Base-by-base conservation (phyloP, 1,284 basidiomycete genomes). In the Rhizoctonia solani region DNA sequence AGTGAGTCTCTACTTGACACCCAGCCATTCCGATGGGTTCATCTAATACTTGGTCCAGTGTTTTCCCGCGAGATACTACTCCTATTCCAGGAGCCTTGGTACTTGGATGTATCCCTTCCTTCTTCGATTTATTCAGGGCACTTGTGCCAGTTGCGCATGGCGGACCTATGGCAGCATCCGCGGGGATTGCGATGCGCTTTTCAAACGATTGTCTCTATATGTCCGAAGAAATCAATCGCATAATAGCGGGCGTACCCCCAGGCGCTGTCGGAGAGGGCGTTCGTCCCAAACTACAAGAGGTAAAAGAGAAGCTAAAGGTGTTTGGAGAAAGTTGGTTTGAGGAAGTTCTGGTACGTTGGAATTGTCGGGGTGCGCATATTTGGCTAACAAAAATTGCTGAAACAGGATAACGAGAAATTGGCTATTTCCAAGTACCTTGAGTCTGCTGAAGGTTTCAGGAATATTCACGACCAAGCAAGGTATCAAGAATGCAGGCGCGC, bases 201-300 rank as follows among this genome's bases (percentile, higher is more conserved):
- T 87, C 90, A 25, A 98, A 98, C 76, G 92, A 97, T 71, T 93
- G 89, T 72, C 75, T 83, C 27, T 94, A 89, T 75, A 79, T 98
- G 13, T 77, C 81, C 0, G 70, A 74, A 4, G 72, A 76, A 46
- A 72, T 79, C 3, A 72, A 59, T 29, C 68, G 79, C 77, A 49
- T 80, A 83, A 74, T 75, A 84, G 11, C 76, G 76, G 68, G 79
- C 75, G 19, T 70, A 84, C 21, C 75, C 78, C 54, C 71, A 68
- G 11, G 69, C 71, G 8, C 69, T 69, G 65, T 71, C 75, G 54
- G 71, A 77, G 30, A 68, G 2, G 69, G 73, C 8, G 74, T 81
- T 13, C 79, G 79, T 58, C 81, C 81, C 13, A 82, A 80, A 72
- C 73, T 88, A 14, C 75, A 74, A 30, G 87, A 88, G 70, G 81